These are phyloP conservation scores for Sarocladium oryzae DNA, from an alignment of 2,329 filamentous ascomycete genomes.

Conservation along the genomic window DNA sequence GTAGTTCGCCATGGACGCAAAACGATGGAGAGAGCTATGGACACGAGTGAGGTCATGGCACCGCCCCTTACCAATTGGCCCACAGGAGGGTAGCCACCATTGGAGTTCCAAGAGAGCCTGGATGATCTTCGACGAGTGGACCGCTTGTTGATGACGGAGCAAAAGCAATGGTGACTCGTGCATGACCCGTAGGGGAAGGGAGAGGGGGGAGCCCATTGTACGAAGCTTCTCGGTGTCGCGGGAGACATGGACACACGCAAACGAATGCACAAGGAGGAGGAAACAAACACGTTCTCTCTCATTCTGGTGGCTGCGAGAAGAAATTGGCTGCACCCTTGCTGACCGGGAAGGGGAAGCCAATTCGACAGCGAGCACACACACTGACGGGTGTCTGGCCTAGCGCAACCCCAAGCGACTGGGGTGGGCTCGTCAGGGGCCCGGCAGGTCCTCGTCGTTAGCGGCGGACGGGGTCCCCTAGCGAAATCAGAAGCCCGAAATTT, in stretches of 20 bases:
- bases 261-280: too few relatives aligned
- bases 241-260: too few relatives aligned
- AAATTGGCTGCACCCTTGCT: background rate
- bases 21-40: too few relatives aligned
- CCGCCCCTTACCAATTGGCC: background rate
- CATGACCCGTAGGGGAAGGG: background rate
- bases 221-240: too few relatives aligned
- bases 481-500: slow-evolving; percentile 6
- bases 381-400: background rate
- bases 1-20: too few relatives aligned
- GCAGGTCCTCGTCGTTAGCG: background rate
- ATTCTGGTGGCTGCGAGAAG: background rate
- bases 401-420: background rate
- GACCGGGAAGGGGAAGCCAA: background rate
- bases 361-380: slow-evolving; percentile 7
- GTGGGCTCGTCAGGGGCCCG: slow-evolving; percentile 4
- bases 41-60: too few relatives aligned
- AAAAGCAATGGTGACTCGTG: background rate
- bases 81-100: background rate
- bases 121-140: background rate
- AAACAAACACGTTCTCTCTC: too few relatives aligned
- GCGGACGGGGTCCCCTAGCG: background rate
- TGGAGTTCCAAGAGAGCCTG: too few relatives aligned
- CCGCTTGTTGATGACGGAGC: background rate
- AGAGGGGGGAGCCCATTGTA: too few relatives aligned